These are phyloP conservation scores for Hibiscus trionum DNA, from an alignment of 345 rosid species.

Conservation along the genomic window DNA sequence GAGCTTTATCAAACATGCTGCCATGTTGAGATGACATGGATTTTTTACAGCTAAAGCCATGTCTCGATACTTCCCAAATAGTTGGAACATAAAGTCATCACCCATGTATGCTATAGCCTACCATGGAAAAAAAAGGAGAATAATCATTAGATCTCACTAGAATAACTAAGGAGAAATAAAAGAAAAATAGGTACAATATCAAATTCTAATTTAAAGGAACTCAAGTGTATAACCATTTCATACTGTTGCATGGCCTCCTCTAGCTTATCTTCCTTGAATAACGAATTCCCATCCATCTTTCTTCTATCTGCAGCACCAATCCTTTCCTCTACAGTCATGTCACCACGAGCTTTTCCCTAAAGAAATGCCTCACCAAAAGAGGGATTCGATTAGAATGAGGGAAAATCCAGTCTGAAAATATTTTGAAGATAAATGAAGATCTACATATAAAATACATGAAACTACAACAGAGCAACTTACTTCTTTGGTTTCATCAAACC, in stretches of 20 bases:
- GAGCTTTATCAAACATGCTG: constrained; percentile 85
- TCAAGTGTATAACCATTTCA: constrained; percentile 68
- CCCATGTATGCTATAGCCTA: constrained; percentile 95
- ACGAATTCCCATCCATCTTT: constrained; percentile 86
- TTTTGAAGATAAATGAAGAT: neutral
- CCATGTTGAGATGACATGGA: constrained; percentile 92
- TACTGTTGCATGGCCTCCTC: constrained; percentile 98
- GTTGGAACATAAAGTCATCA: constrained; percentile 94
- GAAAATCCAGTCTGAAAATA: neutral
- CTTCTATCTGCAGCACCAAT: constrained; percentile 87
- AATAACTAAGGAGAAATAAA: neutral
- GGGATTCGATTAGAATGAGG: neutral
- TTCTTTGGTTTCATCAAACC: constrained; percentile 92
- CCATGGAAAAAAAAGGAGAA: neutral
- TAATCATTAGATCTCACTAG: constrained; percentile 12
- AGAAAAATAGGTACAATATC: neutral
- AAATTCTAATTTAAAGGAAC: constrained; percentile 16
- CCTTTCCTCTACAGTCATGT: constrained; percentile 98
- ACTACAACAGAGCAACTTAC: constrained; percentile 18
- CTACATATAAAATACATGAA: neutral
- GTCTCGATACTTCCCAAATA: constrained; percentile 89
- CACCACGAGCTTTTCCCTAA: constrained; percentile 87
- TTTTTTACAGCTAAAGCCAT: constrained; percentile 98
- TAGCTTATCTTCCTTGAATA: constrained; percentile 68
- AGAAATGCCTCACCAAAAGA: constrained; percentile 15